A percentile compares a stretch with the other conserved stretches of the same genome.
Evolutionary conservation across 1,139 yeast species (phyloP).

Genomic region (Barnettozyma hawaiiensis): DNA sequence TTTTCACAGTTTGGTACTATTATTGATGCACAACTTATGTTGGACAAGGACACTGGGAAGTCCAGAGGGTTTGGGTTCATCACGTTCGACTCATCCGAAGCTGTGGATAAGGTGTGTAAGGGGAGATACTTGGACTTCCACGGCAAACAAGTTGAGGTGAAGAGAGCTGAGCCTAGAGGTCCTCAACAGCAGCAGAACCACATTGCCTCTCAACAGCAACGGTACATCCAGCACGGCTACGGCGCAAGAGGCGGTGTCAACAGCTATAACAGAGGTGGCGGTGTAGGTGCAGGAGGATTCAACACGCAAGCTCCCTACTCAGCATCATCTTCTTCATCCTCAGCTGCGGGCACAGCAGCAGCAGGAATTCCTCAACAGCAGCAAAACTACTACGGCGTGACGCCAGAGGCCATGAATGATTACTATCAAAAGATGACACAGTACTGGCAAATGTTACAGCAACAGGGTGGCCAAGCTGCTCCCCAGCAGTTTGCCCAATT

Average conservation of each 20-base stretch:
- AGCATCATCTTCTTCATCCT: neutral
- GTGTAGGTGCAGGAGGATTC: neutral
- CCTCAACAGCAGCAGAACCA: conserved; percentile 41
- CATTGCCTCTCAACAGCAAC: conserved; percentile 32
- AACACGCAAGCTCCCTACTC: neutral
- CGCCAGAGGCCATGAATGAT: conserved; percentile 82
- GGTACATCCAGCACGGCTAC: conserved; percentile 21
- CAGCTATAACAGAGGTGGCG: conserved; percentile 1
- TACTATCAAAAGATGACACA: conserved; percentile 86
- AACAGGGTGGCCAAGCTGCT: conserved; percentile 35
- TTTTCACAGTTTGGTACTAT: conserved; percentile 89
- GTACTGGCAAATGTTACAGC: conserved; percentile 61
- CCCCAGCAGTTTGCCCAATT: conserved; percentile 34
- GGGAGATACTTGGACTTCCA: conserved; percentile 78
- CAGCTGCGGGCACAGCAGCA: too few relatives aligned
- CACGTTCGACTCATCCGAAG: conserved; percentile 92
- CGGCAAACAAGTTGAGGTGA: conserved; percentile 91
- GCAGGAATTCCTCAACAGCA: too few relatives aligned
- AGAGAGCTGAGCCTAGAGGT: conserved; percentile 95
- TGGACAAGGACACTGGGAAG: conserved; percentile 95
- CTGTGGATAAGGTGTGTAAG: conserved; percentile 87
- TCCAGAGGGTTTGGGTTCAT: conserved; percentile 98
- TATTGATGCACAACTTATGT: conserved; percentile 95
- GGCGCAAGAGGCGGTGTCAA: conserved; percentile 9
- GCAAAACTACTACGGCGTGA: conserved; percentile 43